Evolutionary conservation across 2,329 filamentous ascomycete genomes (phyloP).

Genomic region (Colletotrichum chlorophyti): DNA sequence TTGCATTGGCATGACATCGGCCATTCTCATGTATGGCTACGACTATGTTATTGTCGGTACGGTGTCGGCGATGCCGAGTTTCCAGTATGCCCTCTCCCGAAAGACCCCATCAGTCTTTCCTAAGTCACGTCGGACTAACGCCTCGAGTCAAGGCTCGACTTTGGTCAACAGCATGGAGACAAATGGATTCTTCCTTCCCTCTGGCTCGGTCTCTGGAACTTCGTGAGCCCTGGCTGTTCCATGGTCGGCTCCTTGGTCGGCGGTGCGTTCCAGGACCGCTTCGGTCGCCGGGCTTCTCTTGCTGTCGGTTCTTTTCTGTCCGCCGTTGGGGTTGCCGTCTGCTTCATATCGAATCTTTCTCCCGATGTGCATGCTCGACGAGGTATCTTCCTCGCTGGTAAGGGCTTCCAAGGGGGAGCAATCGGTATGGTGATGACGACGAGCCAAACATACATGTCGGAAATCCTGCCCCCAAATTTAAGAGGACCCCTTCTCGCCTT

Average conservation of each 20-base stretch:
- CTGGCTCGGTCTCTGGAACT: conserved; percentile 53
- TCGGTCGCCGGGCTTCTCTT: conserved; percentile 45
- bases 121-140: not conserved
- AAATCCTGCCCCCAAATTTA: conserved; percentile 52
- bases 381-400: conserved; percentile 50
- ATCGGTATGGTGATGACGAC: conserved; percentile 52
- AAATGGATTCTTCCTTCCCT: conserved; percentile 46
- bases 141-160: conserved; percentile 37
- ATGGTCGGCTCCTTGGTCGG: conserved; percentile 45
- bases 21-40: conserved; percentile 37
- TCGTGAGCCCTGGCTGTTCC: conserved; percentile 44
- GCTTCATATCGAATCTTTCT: conserved; percentile 33
- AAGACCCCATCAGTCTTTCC: not conserved
- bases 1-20: conserved; percentile 35
- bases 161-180: conserved; percentile 38
- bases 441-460: conserved; percentile 56
- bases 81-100: conserved; percentile 31
- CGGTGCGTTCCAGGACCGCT: conserved; percentile 47
- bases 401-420: conserved; percentile 51
- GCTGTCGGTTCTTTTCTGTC: conserved; percentile 43
- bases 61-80: conserved; percentile 38
- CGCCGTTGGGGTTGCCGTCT: conserved; percentile 42
- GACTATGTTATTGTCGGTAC: conserved; percentile 40
- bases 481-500: conserved; percentile 55
- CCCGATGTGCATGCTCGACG: conserved; percentile 36